A percentile compares a stretch with the other conserved stretches of the same genome.
These are phyloP conservation scores for Rhododendron mucronatum DNA, from an alignment of 148 eudicot genomes.

Conservation along the genomic window DNA sequence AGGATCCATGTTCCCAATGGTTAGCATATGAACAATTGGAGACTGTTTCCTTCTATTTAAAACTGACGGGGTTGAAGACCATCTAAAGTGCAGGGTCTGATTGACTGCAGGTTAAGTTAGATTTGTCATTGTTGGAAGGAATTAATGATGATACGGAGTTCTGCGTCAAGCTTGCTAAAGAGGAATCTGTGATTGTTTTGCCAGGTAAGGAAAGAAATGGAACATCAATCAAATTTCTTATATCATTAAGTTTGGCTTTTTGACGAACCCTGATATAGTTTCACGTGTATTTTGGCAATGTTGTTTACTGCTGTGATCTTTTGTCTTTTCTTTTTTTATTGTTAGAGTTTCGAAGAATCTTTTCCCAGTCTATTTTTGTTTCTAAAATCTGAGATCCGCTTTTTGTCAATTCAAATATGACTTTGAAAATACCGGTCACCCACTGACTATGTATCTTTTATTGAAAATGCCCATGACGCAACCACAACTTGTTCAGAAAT, in stretches of 20 bases:
- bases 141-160: slow-evolving; percentile 57
- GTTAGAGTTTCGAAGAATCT: background rate
- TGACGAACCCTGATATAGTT: background rate
- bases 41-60: background rate
- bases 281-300: background rate
- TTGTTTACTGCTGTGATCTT: background rate
- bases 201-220: slow-evolving; percentile 29
- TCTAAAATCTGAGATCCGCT: background rate
- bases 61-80: background rate
- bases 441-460: background rate
- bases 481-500: background rate
- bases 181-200: slow-evolving; percentile 41
- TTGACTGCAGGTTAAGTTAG: slow-evolving; percentile 46
- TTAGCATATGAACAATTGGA: slow-evolving; percentile 5
- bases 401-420: background rate
- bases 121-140: slow-evolving; percentile 38
- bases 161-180: slow-evolving; percentile 56
- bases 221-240: background rate
- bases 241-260: background rate
- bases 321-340: background rate
- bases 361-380: background rate
- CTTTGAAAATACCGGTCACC: background rate
- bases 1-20: slow-evolving; percentile 59
- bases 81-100: background rate
- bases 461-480: background rate